Conservation (phyloP, 2,329 filamentous ascomycete species). For the Parascedosporium putredinis region DNA sequence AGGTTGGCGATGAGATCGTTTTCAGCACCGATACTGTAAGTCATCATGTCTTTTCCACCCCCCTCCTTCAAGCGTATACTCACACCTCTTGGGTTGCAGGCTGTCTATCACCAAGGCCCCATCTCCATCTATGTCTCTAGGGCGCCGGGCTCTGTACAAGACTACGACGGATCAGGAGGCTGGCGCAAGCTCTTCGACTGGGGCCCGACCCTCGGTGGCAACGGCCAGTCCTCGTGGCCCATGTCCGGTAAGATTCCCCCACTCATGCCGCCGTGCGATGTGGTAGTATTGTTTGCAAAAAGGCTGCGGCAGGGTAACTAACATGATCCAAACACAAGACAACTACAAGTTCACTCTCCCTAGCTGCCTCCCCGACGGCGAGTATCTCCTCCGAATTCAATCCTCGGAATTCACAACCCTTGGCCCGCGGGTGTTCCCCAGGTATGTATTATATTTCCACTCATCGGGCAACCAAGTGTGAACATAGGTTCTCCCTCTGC, state of each 20-base stretch:
- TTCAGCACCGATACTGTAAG: constrained; percentile 22
- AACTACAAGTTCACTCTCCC: constrained; percentile 33
- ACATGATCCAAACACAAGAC: constrained; percentile 13
- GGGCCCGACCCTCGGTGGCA: constrained; percentile 22
- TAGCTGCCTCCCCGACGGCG: constrained; percentile 39
- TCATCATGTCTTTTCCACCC: background rate
- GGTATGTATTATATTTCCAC: too few relatives aligned
- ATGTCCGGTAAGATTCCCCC: constrained; percentile 20
- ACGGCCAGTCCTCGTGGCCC: constrained; percentile 9
- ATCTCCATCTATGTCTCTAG: constrained; percentile 26
- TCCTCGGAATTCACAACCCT: constrained; percentile 51
- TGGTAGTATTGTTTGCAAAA: too few relatives aligned
- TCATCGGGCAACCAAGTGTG: too few relatives aligned
- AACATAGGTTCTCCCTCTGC: too few relatives aligned
- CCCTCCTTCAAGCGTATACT: too few relatives aligned
- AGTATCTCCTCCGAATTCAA: constrained; percentile 49
- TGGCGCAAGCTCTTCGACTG: constrained; percentile 31
- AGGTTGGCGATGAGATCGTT: constrained; percentile 24
- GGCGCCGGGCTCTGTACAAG: constrained; percentile 22
- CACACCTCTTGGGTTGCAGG: constrained; percentile 12
- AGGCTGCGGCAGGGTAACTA: constrained; percentile 4
- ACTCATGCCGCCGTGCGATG: too few relatives aligned
- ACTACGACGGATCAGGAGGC: constrained; percentile 25
- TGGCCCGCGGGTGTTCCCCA: constrained; percentile 31
- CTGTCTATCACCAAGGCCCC: constrained; percentile 29